Conservation (phyloP, 257 asterid genomes). For the Nicotiana attenuata region DNA sequence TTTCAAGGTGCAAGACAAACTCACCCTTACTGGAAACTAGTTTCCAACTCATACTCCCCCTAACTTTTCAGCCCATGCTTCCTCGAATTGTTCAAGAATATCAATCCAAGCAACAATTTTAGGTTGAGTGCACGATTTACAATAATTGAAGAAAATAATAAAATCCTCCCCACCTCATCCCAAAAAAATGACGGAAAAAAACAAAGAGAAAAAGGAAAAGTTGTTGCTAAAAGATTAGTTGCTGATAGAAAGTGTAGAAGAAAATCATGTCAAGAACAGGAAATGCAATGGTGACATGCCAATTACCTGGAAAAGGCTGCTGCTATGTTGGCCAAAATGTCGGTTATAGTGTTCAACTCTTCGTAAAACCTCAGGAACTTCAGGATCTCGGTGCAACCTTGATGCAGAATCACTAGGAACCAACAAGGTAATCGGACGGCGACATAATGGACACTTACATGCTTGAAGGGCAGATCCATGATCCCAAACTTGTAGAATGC, state of each 20-base stretch:
- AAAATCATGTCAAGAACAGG: slow-evolving; percentile 30
- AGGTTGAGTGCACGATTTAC: background rate
- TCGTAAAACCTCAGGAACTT: slow-evolving; percentile 45
- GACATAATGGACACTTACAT: slow-evolving; percentile 84
- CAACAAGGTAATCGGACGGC: slow-evolving; percentile 82
- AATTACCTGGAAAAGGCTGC: slow-evolving; percentile 69
- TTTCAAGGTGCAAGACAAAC: background rate
- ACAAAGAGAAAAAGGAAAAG: background rate
- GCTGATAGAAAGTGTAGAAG: background rate
- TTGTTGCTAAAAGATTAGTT: background rate
- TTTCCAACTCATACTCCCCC: background rate
- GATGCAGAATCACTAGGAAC: slow-evolving; percentile 71
- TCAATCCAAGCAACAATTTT: background rate
- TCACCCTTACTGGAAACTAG: background rate
- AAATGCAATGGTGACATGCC: background rate
- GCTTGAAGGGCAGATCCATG: slow-evolving; percentile 76
- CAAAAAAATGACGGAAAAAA: background rate
- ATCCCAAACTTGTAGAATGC: slow-evolving; percentile 85
- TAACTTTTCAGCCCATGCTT: background rate
- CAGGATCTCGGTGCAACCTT: slow-evolving; percentile 37
- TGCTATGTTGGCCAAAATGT: slow-evolving; percentile 48
- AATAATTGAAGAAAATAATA: too few relatives aligned
- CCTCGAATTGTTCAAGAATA: background rate
- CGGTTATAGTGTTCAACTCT: slow-evolving; percentile 76
- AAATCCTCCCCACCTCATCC: background rate